Percentiles rank a stretch among this genome's conserved stretches.
Evolutionary conservation across 2,329 filamentous ascomycete genomes (phyloP).

Genomic region (Paecilomyces sp.): DNA sequence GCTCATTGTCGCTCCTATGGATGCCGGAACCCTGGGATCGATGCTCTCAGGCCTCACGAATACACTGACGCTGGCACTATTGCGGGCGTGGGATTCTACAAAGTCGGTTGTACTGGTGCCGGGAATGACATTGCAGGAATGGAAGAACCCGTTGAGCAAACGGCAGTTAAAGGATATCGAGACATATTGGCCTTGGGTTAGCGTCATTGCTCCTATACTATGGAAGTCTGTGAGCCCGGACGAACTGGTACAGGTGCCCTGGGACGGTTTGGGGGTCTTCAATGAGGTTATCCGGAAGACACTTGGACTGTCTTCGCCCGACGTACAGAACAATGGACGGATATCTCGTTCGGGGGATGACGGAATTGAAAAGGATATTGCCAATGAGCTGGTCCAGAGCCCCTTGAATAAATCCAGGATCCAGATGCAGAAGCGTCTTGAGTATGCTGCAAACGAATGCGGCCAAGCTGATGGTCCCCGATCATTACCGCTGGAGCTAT

Average conservation of each 20-base stretch:
- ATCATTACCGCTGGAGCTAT: constrained; percentile 72
- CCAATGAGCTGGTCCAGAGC: constrained; percentile 33
- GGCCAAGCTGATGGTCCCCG: constrained; percentile 10
- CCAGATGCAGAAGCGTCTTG: constrained; percentile 13
- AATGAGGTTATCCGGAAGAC: constrained; percentile 24
- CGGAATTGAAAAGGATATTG: not conserved
- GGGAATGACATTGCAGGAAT: constrained; percentile 82
- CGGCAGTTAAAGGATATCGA: constrained; percentile 79
- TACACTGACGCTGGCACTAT: constrained; percentile 69
- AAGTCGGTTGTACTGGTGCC: constrained; percentile 82
- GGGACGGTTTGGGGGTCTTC: constrained; percentile 39
- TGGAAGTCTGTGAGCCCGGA: constrained; percentile 65
- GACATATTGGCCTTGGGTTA: constrained; percentile 80
- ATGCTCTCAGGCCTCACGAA: constrained; percentile 82
- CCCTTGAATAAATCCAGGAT: constrained; percentile 32
- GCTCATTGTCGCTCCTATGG: constrained; percentile 74
- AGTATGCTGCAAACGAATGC: constrained; percentile 10
- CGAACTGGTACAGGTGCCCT: constrained; percentile 42
- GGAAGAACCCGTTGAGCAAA: constrained; percentile 83
- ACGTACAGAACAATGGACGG: not conserved
- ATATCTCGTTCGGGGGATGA: not conserved
- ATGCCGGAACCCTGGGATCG: constrained; percentile 75
- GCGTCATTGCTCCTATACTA: constrained; percentile 70
- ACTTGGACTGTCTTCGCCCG: constrained; percentile 15
- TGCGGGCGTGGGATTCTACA: constrained; percentile 79